These are phyloP conservation scores for Candida rishiriensis DNA, from an alignment of 805 yeast species.

Conservation along the genomic window DNA sequence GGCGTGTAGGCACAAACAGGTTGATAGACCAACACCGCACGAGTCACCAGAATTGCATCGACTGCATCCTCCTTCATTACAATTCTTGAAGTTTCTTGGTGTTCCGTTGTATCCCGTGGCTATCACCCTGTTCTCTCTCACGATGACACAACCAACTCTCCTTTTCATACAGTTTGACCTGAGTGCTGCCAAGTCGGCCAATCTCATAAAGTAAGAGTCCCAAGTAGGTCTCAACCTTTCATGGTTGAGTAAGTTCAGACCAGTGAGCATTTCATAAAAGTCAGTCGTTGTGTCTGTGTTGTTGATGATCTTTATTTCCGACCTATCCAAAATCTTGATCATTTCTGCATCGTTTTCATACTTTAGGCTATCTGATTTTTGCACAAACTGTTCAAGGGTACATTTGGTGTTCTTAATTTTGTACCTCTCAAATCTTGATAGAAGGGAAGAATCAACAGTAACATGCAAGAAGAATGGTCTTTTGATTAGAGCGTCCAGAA, in stretches of 20 bases:
- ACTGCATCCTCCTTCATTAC: slow-evolving; percentile 94
- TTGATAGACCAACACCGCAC: slow-evolving; percentile 61
- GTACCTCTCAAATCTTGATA: slow-evolving; percentile 39
- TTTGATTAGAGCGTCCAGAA: slow-evolving; percentile 46
- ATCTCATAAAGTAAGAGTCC: slow-evolving; percentile 93
- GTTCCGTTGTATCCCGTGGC: slow-evolving; percentile 99
- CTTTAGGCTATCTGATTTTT: slow-evolving; percentile 9
- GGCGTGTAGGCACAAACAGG: slow-evolving; percentile 93
- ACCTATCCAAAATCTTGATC: slow-evolving; percentile 40
- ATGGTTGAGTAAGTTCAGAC: slow-evolving; percentile 42
- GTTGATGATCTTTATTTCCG: slow-evolving; percentile 58
- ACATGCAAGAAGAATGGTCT: slow-evolving; percentile 84
- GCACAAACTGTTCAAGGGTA: slow-evolving; percentile 13
- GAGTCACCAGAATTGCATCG: slow-evolving; percentile 75
- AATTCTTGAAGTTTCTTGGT: slow-evolving; percentile 79
- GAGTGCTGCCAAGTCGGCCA: slow-evolving; percentile 89
- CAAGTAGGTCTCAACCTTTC: slow-evolving; percentile 81
- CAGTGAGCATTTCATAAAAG: slow-evolving; percentile 35
- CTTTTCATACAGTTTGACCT: slow-evolving; percentile 97
- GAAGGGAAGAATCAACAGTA: slow-evolving; percentile 68
- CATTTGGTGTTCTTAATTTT: slow-evolving; percentile 7
- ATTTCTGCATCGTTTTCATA: slow-evolving; percentile 18
- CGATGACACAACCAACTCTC: slow-evolving; percentile 94
- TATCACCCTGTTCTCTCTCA: slow-evolving; percentile 75
- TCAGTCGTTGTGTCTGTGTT: slow-evolving; percentile 32